Conservation (phyloP, 106 monocot genomes). For the Triglochin maritima region DNA sequence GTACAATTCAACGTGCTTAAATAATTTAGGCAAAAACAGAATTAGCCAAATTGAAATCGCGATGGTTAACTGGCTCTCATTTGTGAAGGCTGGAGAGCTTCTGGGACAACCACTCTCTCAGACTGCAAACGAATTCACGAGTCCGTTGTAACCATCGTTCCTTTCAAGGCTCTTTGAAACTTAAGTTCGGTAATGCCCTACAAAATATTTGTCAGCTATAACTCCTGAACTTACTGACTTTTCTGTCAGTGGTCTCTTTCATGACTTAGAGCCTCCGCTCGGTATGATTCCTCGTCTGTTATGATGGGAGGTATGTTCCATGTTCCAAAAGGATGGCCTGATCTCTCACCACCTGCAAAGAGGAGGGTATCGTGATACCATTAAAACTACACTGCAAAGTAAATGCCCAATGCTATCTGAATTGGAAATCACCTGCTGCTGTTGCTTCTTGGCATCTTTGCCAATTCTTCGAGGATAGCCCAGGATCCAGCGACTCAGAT, state of each 20-base stretch:
- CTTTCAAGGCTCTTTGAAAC: no score
- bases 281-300: conserved; percentile 58
- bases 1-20: no score
- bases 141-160: no score
- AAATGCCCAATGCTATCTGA: background rate
- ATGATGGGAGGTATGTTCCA: conserved; percentile 78
- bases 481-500: conserved; percentile 41
- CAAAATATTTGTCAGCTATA: no score
- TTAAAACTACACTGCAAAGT: background rate
- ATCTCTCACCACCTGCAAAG: conserved; percentile 36
- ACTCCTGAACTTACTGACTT: no score
- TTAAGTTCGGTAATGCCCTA: no score
- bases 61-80: no score
- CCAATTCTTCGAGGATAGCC: conserved; percentile 37
- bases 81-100: no score
- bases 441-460: conserved; percentile 89
- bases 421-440: conserved; percentile 40
- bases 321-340: conserved; percentile 49
- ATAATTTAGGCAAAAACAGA: no score
- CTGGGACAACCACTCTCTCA: no score
- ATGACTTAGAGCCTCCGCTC: conserved; percentile 8
- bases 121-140: no score
- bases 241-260: background rate
- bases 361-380: background rate
- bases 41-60: no score